Evolutionary conservation across 257 asterid genomes (phyloP).

Genomic region (Misopates orontium): DNA sequence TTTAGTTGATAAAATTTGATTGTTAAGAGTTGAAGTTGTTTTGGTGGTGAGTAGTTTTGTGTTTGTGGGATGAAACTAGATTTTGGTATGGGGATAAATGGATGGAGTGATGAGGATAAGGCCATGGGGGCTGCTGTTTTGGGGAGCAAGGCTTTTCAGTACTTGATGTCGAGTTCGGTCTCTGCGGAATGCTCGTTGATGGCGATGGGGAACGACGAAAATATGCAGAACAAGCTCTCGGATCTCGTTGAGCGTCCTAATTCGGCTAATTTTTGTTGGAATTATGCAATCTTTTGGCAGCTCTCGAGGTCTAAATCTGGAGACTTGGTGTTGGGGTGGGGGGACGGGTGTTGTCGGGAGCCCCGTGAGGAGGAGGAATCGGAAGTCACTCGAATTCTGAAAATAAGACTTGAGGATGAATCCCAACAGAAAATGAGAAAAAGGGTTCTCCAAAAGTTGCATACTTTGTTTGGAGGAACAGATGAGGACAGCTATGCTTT

Average conservation of each 20-base stretch:
- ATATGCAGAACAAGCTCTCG: conserved; percentile 83
- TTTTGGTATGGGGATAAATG: conserved; percentile 32
- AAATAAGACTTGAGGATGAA: conserved; percentile 64
- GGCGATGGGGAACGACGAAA: conserved; percentile 79
- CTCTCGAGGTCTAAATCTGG: conserved; percentile 82
- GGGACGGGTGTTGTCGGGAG: conserved; percentile 96
- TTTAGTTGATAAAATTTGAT: conserved; percentile 23
- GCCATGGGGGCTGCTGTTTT: conserved; percentile 75
- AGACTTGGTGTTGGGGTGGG: conserved; percentile 92
- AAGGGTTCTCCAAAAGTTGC: conserved; percentile 76
- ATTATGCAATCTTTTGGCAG: conserved; percentile 96
- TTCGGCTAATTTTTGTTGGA: conserved; percentile 69
- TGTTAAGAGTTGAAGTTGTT: neutral
- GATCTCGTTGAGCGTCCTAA: conserved; percentile 87
- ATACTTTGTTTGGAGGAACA: conserved; percentile 70
- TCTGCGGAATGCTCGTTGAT: conserved; percentile 74
- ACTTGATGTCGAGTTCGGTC: conserved; percentile 72
- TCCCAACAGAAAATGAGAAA: conserved; percentile 88
- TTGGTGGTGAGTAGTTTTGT: neutral
- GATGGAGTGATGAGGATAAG: conserved; percentile 78
- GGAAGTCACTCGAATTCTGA: conserved; percentile 49
- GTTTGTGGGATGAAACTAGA: conserved; percentile 24
- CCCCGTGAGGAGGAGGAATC: conserved; percentile 69
- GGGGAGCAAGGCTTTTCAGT: conserved; percentile 85
- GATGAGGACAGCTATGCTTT: conserved; percentile 84